Base-by-base conservation (phyloP, 345 rosid species). In the Rubroshorea leprosula region DNA sequence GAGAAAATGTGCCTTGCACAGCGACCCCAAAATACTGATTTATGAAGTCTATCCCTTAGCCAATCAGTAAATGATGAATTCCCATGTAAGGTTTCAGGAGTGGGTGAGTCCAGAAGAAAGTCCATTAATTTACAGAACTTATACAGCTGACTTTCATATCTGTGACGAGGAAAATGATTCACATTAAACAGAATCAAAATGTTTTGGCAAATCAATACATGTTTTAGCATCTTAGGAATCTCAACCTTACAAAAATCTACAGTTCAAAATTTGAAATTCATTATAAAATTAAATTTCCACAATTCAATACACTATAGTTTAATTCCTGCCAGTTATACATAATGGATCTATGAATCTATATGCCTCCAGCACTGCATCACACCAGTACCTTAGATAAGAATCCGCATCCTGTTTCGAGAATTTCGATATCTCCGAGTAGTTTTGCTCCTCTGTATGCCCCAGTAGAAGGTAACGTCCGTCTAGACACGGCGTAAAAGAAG, bases 401-500 rank as follows among this genome's bases (percentile, higher is more conserved):
- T 85, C 76, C 0, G 97, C 95, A 51, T 90, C 95, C n/a, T 49
- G 73, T 58, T 49, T 70, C 2, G 95, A 90, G 79, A 90, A 90
- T 61, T 87, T 87, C 1, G 90, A 85, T 55, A 90, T 86, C 77
- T 90, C 90, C 15, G 82, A 73, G 51, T 74, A 80, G 67, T 78
- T 87, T 23, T 76, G 83, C 0, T 80, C 69, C 22, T 67, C 68
- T 64, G 83, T 69, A 15, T 84, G 75, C 44, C 97, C 97, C 43
- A 84, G 59, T 6, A 90, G 69, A 58, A 90, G 85, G 57, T 83
- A 87, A 19, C 90, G 85, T 3, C 97, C 95, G 62, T 87, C 97
- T n/a, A 84, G 54, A 76, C 95, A 90, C 20, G 95, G 97, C 51
- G 95, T 87, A 71, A 90, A 90, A 44, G 97, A 80, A 25, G 90